These are phyloP conservation scores for Datisca glomerata DNA, from an alignment of 306 rosid genomes.

Conservation along the genomic window DNA sequence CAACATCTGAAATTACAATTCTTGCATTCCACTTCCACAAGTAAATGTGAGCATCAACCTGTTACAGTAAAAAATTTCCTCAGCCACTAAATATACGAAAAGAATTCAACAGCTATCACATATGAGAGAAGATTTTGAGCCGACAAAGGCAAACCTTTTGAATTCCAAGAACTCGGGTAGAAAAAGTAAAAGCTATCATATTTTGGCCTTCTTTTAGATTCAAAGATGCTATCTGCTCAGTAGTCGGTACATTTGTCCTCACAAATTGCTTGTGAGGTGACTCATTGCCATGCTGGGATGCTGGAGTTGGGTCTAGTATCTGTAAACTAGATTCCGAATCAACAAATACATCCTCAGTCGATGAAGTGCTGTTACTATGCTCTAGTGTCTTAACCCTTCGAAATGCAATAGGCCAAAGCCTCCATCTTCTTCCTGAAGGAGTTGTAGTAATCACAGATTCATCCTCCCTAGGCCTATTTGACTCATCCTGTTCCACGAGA, in stretches of 20 bases:
- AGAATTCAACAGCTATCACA: too few species aligned
- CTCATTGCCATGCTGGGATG: slow-evolving; percentile 18
- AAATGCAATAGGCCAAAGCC: slow-evolving; percentile 88
- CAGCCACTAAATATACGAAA: too few species aligned
- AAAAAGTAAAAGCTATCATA: slow-evolving; percentile 77
- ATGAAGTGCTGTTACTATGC: slow-evolving; percentile 40
- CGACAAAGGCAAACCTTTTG: slow-evolving; percentile 54
- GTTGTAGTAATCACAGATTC: slow-evolving; percentile 29
- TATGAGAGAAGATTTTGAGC: slow-evolving; percentile 16
- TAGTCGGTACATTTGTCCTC: slow-evolving; percentile 92
- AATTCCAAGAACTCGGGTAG: slow-evolving; percentile 80
- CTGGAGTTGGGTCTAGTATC: slow-evolving; percentile 29
- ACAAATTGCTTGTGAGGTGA: slow-evolving; percentile 56
- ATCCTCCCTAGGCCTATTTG: slow-evolving; percentile 29
- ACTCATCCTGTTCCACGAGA: slow-evolving; percentile 55
- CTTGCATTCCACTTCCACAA: slow-evolving; percentile 96
- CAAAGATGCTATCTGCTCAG: slow-evolving; percentile 91
- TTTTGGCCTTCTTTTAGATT: slow-evolving; percentile 94
- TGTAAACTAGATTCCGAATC: slow-evolving; percentile 65
- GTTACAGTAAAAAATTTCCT: slow-evolving; percentile 15
- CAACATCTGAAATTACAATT: slow-evolving; percentile 95
- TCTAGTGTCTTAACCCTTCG: slow-evolving; percentile 83
- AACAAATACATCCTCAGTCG: slow-evolving; percentile 78
- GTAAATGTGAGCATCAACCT: slow-evolving; percentile 98
- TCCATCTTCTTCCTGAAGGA: slow-evolving; percentile 69